Evolutionary conservation across 768 basidiomycete species (phyloP).

Genomic region (Lentinula lateritia): DNA sequence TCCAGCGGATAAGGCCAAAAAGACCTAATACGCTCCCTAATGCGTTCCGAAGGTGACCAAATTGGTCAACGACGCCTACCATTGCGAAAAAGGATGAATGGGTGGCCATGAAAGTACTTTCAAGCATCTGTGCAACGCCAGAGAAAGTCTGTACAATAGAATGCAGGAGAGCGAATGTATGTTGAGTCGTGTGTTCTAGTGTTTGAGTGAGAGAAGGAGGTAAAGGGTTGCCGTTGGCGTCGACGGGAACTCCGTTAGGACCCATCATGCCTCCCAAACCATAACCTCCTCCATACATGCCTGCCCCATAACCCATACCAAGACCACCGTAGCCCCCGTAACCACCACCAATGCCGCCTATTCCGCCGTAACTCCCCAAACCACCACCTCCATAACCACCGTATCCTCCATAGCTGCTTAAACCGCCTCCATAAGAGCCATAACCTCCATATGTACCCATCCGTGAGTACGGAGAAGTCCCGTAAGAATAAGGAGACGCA

Average conservation of each 20-base stretch:
- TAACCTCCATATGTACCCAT: conserved; percentile 23
- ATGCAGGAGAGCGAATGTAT: conserved; percentile 90
- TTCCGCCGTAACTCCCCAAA: conserved; percentile 33
- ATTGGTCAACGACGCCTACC: conserved; percentile 95
- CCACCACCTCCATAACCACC: conserved; percentile 35
- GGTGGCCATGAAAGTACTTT: conserved; percentile 95
- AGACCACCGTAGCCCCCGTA: conserved; percentile 30
- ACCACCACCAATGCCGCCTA: conserved; percentile 22
- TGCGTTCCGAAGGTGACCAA: conserved; percentile 85
- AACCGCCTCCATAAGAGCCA: conserved; percentile 16
- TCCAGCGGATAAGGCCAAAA: conserved; percentile 86
- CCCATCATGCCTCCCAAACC: conserved; percentile 34
- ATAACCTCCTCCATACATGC: conserved; percentile 10
- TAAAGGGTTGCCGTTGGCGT: conserved; percentile 30
- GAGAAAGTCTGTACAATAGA: conserved; percentile 94
- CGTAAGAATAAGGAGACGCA: conserved; percentile 26
- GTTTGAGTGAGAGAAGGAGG: conserved; percentile 78
- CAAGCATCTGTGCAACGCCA: conserved; percentile 95
- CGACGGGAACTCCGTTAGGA: conserved; percentile 13
- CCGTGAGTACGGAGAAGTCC: conserved; percentile 38
- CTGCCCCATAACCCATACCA: conserved; percentile 33
- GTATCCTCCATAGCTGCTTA: conserved; percentile 37
- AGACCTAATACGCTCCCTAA: conserved; percentile 90
- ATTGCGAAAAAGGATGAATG: conserved; percentile 95
- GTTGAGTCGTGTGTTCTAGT: conserved; percentile 83